phyloP scores from a whole-genome alignment of 495 filamentous ascomycete genomes.

The Durotheca rogersii region DNA sequence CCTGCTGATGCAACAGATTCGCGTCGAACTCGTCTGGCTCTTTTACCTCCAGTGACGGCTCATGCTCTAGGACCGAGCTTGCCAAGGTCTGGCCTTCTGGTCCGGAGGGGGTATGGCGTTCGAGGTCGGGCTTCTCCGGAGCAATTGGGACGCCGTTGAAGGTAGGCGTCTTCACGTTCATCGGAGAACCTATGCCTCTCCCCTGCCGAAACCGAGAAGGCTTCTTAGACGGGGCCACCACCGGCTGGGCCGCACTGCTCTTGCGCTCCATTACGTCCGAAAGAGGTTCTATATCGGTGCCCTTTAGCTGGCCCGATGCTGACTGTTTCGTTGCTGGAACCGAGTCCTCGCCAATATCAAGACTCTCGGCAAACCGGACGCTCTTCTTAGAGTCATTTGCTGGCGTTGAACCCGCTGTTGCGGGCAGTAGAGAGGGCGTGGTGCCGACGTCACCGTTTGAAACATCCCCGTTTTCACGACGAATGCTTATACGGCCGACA shows the following conservation, averaged over 20 bases:
- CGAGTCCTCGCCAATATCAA: constrained; percentile 65
- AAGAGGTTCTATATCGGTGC: constrained; percentile 43
- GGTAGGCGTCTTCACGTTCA: constrained; percentile 7
- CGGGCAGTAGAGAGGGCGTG: background rate
- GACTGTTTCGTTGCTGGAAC: constrained; percentile 30
- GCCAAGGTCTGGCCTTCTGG: constrained; percentile 60
- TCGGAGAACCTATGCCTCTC: constrained; percentile 16
- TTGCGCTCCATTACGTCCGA: constrained; percentile 51
- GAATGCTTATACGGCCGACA: constrained; percentile 43
- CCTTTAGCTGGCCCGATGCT: constrained; percentile 27
- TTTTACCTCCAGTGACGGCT: constrained; percentile 38
- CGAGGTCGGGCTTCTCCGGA: constrained; percentile 23
- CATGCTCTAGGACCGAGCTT: constrained; percentile 63
- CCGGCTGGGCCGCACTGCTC: constrained; percentile 47
- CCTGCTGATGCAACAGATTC: constrained; percentile 68
- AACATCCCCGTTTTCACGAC: constrained; percentile 9
- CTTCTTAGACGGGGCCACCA: constrained; percentile 37
- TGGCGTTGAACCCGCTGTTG: background rate
- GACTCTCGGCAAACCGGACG: constrained; percentile 70
- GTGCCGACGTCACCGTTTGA: background rate
- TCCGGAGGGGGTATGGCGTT: constrained; percentile 44
- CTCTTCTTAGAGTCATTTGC: constrained; percentile 59
- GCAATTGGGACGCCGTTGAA: constrained; percentile 14
- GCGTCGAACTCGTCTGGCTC: constrained; percentile 76
- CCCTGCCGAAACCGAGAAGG: constrained; percentile 51